Evolutionary conservation across 116 monocot genomes (phyloP).

Genomic region (Trichopus zeylanicus): DNA sequence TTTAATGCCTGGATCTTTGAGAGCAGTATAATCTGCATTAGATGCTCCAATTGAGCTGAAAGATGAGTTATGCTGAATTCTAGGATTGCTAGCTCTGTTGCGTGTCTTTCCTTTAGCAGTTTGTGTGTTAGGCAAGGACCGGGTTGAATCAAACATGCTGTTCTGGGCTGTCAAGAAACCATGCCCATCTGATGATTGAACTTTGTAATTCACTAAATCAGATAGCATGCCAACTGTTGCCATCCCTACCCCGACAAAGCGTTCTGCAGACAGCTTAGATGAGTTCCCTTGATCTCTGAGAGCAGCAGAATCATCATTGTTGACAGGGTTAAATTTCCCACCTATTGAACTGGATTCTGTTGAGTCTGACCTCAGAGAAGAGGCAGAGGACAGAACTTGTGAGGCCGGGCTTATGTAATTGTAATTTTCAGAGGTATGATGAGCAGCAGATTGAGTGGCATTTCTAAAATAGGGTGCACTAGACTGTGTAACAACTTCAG

Average conservation of each 20-base stretch:
- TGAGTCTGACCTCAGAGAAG: slow-evolving; percentile 15
- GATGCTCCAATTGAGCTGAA: slow-evolving; percentile 3
- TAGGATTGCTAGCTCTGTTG: slow-evolving; percentile 23
- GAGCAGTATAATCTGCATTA: slow-evolving; percentile 7
- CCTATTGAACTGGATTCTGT: slow-evolving; percentile 9
- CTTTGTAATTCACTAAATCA: slow-evolving; percentile 29
- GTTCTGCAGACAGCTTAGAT: slow-evolving; percentile 27
- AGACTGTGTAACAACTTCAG: slow-evolving; percentile 14
- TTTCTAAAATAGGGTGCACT: slow-evolving; percentile 23
- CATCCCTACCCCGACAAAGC: slow-evolving; percentile 18
- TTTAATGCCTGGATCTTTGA: slow-evolving; percentile 7
- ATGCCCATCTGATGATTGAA: slow-evolving; percentile 8
- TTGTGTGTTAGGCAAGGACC: slow-evolving; percentile 11
- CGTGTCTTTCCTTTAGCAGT: slow-evolving; percentile 25
- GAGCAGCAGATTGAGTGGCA: slow-evolving; percentile 24
- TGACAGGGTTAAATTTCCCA: slow-evolving; percentile 9
- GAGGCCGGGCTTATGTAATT: slow-evolving; percentile 8
- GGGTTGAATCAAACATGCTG: slow-evolving; percentile 10
- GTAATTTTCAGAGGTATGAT: slow-evolving; percentile 10
- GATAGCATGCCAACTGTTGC: slow-evolving; percentile 24
- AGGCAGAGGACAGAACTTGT: slow-evolving; percentile 12
- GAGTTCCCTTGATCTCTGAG: slow-evolving; percentile 11
- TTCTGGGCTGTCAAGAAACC: slow-evolving; percentile 8
- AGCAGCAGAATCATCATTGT: slow-evolving; percentile 4
- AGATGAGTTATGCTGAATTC: slow-evolving; percentile 19